These are phyloP conservation scores for Pseudogymnoascus sp. DNA, from an alignment of 2,329 filamentous ascomycete species.

Conservation along the genomic window DNA sequence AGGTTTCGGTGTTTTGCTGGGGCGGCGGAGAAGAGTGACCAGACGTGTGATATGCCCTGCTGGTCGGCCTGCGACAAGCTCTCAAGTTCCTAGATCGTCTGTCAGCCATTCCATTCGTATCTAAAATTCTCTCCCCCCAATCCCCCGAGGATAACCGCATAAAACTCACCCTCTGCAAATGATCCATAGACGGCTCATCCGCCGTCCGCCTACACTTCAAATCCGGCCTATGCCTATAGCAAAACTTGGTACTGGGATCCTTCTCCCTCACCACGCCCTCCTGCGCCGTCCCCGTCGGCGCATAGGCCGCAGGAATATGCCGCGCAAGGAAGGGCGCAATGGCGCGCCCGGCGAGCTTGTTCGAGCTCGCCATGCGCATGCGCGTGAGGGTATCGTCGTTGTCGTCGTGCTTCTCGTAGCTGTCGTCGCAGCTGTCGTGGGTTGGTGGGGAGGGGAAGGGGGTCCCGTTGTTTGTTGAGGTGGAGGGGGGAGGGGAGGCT, in stretches of 20 bases:
- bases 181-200: slow-evolving; percentile 93
- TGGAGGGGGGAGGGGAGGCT: neutral
- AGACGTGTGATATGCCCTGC: slow-evolving; percentile 92
- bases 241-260: slow-evolving; percentile 78
- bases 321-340: slow-evolving; percentile 69
- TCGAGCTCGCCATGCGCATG: slow-evolving; percentile 20
- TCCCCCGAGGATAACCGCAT: neutral
- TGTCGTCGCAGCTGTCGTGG: slow-evolving; percentile 22
- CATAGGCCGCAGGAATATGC: slow-evolving; percentile 84
- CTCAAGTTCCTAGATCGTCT: slow-evolving; percentile 58
- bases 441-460: slow-evolving; percentile 14
- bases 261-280: slow-evolving; percentile 32
- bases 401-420: neutral
- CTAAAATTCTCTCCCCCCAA: no score
- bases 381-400: neutral
- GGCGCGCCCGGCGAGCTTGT: slow-evolving; percentile 23
- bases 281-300: slow-evolving; percentile 52
- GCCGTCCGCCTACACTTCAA: slow-evolving; percentile 87
- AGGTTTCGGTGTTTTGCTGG: slow-evolving; percentile 88
- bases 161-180: slow-evolving; percentile 69
- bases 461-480: neutral
- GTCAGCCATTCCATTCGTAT: no score
- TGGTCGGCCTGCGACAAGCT: slow-evolving; percentile 75
- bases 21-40: slow-evolving; percentile 94
- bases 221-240: slow-evolving; percentile 90